phyloP scores from a whole-genome alignment of 768 basidiomycete genomes.

The Kwoniella dendrophila region DNA sequence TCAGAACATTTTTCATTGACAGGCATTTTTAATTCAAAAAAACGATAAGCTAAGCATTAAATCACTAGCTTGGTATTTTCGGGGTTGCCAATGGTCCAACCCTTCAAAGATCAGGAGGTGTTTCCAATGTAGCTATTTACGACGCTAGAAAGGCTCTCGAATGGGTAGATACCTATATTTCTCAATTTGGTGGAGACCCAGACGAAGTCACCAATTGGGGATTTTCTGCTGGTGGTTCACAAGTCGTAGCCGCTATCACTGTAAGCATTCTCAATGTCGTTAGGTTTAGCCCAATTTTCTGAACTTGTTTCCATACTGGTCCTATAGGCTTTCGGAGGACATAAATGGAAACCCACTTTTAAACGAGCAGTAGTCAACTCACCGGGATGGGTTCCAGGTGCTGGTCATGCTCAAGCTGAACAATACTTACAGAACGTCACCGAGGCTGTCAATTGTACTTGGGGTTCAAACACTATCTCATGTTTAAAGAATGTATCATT shows the following conservation, averaged over 20 bases:
- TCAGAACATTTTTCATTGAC: neutral
- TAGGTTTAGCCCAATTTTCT: neutral
- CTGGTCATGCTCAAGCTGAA: neutral
- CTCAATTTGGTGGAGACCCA: neutral
- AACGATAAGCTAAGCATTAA: neutral
- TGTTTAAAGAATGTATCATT: neutral
- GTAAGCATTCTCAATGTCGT: neutral
- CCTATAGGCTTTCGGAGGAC: neutral
- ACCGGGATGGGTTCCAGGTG: neutral
- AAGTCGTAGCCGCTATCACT: neutral
- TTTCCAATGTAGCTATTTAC: neutral
- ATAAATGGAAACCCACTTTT: neutral
- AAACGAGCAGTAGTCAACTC: neutral
- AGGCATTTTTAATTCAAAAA: too few relatives aligned
- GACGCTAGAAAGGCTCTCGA: neutral
- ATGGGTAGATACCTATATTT: neutral
- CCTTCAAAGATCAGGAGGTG: neutral
- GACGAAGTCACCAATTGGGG: neutral
- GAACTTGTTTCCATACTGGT: neutral
- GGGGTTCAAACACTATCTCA: neutral
- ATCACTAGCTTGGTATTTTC: neutral
- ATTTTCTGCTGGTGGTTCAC: neutral
- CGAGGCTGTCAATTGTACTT: neutral
- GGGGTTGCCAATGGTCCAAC: neutral
- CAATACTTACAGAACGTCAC: neutral